Base-by-base conservation (phyloP, 805 yeast species). In the Metschnikowia picachoensis region DNA sequence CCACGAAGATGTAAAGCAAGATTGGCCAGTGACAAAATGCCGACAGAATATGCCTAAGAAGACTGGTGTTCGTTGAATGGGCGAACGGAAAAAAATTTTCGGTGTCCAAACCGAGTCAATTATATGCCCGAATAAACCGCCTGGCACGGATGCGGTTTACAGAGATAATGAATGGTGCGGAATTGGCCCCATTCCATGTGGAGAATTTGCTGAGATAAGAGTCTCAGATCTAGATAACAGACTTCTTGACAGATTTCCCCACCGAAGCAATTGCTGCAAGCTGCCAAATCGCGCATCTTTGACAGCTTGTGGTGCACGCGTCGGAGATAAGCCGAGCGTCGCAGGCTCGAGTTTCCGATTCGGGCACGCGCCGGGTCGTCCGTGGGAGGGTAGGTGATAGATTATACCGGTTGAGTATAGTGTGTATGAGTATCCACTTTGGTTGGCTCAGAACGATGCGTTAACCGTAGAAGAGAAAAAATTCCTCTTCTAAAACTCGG, bases 331-430 rank as follows among this genome's bases (percentile, higher is more conserved):
- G 31, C 30, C 11, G 34, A 16, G 44, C 44, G 38, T 35, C 15
- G 15, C 25, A 15, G 44, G 44, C 13, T 34, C 27, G 44, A 41
- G 34, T 29, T 41, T 27, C 44, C 44, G 6, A 9, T 34, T 41
- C 35, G 8, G 44, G 44, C n/a, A 33, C 17, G 16, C 35, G n/a
- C 35, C 35, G 37, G 37, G 6, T 16, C 37, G 25, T 35, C 37
- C 28, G 28, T 29, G 25, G 37, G 12, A 33, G 37, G 25, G 28
- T 35, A 12, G n/a, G n/a, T n/a, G n/a, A n/a, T n/a, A n/a, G n/a
- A n/a, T n/a, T n/a, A n/a, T n/a, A n/a, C n/a, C n/a, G n/a, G n/a
- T n/a, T n/a, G n/a, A n/a, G n/a, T n/a, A n/a, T n/a, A n/a, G n/a
- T n/a, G n/a, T n/a, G n/a, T n/a, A n/a, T n/a, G n/a, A n/a, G n/a